Evolutionary conservation across 305 asterid species (phyloP).

Genomic region (Withania somnifera): DNA sequence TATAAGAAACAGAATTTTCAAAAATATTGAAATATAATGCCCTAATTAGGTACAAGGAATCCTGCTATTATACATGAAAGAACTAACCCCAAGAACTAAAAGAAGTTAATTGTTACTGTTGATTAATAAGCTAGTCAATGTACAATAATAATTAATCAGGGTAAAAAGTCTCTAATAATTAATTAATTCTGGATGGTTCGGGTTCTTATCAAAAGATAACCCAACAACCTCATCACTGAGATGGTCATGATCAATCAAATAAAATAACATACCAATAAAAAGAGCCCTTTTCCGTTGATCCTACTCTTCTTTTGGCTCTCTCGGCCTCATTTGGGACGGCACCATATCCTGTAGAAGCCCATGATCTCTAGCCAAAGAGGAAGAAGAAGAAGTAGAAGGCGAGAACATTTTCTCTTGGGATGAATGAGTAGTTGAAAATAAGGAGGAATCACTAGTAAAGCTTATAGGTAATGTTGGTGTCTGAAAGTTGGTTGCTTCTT

Average conservation of each 20-base stretch:
- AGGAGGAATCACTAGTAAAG: background rate
- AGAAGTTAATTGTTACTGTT: background rate
- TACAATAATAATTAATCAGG: constrained; percentile 7
- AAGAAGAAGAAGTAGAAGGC: constrained; percentile 21
- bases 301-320: constrained; percentile 37
- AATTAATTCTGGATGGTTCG: constrained; percentile 11
- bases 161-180: background rate
- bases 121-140: constrained; percentile 9
- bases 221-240: constrained; percentile 11
- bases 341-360: constrained; percentile 78
- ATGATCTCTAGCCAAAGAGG: constrained; percentile 36
- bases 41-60: background rate
- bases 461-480: constrained; percentile 19
- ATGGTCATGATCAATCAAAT: background rate
- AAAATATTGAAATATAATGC: background rate
- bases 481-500: constrained; percentile 22
- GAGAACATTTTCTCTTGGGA: constrained; percentile 29
- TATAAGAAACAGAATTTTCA: background rate
- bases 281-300: background rate
- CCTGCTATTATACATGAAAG: constrained; percentile 1
- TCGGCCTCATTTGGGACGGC: constrained; percentile 37
- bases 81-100: background rate
- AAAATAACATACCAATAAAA: constrained; percentile 13
- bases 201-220: constrained; percentile 32
- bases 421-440: constrained; percentile 6